phyloP scores from a whole-genome alignment of 805 yeast species.

The Scheffersomyces ergatensis region DNA sequence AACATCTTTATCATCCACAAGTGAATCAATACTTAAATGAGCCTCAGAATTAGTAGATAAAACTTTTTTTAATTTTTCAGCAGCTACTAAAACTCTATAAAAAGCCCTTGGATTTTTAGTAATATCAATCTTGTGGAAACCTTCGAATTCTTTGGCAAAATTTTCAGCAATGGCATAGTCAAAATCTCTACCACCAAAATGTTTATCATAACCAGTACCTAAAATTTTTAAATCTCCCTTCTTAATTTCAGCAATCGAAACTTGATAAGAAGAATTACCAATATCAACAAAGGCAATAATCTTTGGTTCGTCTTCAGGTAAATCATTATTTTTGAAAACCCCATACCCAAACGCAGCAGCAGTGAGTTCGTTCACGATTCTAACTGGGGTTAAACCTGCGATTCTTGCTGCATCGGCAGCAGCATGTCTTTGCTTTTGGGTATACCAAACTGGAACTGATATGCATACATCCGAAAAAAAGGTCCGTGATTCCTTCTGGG shows the following conservation, averaged over 20 bases:
- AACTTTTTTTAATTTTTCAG: conserved; percentile 93
- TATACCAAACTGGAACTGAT: conserved; percentile 97
- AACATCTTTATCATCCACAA: conserved; percentile 96
- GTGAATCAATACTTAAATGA: conserved; percentile 92
- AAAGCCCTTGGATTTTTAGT: conserved; percentile 91
- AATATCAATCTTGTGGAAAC: conserved; percentile 91
- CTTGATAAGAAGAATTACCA: conserved; percentile 95
- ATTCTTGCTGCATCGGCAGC: conserved; percentile 91
- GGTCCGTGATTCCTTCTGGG: conserved; percentile 78
- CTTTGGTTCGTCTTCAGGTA: conserved; percentile 91
- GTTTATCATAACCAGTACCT: conserved; percentile 90
- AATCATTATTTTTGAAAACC: conserved; percentile 88
- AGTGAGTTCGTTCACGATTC: conserved; percentile 95
- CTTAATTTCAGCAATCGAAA: conserved; percentile 85
- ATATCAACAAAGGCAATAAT: conserved; percentile 92
- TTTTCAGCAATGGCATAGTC: conserved; percentile 93
- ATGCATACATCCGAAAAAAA: conserved; percentile 84
- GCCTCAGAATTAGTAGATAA: conserved; percentile 94
- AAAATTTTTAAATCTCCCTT: conserved; percentile 93
- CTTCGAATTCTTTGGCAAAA: conserved; percentile 89
- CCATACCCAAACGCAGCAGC: conserved; percentile 99
- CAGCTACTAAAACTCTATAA: conserved; percentile 85
- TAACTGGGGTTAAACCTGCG: conserved; percentile 97
- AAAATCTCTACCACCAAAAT: conserved; percentile 97
- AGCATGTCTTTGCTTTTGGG: conserved; percentile 95